These are phyloP conservation scores for Cyathus striatus DNA, from an alignment of 768 basidiomycete species.

Conservation along the genomic window DNA sequence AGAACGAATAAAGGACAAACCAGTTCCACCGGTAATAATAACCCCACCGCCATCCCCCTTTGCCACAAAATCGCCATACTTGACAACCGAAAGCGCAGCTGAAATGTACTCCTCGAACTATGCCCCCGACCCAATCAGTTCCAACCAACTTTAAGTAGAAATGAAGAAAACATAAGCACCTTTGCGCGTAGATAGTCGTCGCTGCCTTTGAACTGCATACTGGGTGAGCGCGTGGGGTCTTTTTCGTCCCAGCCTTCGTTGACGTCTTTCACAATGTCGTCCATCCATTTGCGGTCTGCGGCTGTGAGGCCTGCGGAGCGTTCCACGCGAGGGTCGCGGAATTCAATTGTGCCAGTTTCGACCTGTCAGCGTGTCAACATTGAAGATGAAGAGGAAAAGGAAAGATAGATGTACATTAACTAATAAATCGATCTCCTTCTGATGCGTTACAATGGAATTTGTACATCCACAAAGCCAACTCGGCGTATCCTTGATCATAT, in stretches of 20 bases:
- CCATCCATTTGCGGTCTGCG: slow-evolving; percentile 97
- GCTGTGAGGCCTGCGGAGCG: slow-evolving; percentile 76
- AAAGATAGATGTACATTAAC: slow-evolving; percentile 61
- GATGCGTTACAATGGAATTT: slow-evolving; percentile 91
- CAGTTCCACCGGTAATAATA: slow-evolving; percentile 63
- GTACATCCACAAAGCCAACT: slow-evolving; percentile 95
- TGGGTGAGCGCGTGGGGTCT: slow-evolving; percentile 48
- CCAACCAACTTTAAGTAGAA: no score
- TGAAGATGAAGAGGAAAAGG: not conserved
- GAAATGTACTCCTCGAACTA: slow-evolving; percentile 92
- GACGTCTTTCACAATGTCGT: slow-evolving; percentile 85
- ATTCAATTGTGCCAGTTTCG: slow-evolving; percentile 83
- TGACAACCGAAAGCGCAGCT: slow-evolving; percentile 81
- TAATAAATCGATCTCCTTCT: slow-evolving; percentile 85
- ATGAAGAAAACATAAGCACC: slow-evolving; percentile 28
- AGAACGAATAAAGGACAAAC: slow-evolving; percentile 16
- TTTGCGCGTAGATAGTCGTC: slow-evolving; percentile 92
- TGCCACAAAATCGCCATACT: slow-evolving; percentile 80
- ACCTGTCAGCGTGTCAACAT: slow-evolving; percentile 45
- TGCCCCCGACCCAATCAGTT: no score
- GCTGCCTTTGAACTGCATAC: slow-evolving; percentile 88
- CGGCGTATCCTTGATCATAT: slow-evolving; percentile 72
- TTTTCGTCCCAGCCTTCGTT: slow-evolving; percentile 73
- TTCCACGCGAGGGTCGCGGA: slow-evolving; percentile 78
- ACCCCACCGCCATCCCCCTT: slow-evolving; percentile 63